A percentile compares a stretch with the other conserved stretches of the same genome.
Conservation (phyloP, 1,284 basidiomycete genomes). For the Leccinum solheimii region DNA sequence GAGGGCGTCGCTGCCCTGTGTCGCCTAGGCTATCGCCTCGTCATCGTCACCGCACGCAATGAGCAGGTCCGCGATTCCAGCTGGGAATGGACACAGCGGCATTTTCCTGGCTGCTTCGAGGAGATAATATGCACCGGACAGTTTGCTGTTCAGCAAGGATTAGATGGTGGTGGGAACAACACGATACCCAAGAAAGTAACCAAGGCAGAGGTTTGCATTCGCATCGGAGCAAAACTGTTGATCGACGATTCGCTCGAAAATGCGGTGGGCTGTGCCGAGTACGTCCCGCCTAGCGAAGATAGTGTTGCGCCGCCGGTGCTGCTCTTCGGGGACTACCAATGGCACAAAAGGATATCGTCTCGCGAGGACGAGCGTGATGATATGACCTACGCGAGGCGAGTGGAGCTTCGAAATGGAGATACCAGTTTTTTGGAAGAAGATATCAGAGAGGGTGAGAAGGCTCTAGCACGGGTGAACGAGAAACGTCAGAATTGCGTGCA, state of each 20-base stretch:
- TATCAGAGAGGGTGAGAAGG: slow-evolving; percentile 15
- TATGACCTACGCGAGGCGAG: slow-evolving; percentile 58
- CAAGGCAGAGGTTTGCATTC: slow-evolving; percentile 72
- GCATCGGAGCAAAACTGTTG: slow-evolving; percentile 61
- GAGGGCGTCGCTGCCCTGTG: slow-evolving; percentile 59
- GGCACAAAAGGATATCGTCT: slow-evolving; percentile 58
- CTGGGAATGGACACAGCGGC: slow-evolving; percentile 64
- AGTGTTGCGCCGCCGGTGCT: slow-evolving; percentile 50
- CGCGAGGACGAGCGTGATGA: slow-evolving; percentile 50
- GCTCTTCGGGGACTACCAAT: slow-evolving; percentile 76
- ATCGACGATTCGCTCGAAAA: slow-evolving; percentile 84
- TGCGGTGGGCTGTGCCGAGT: slow-evolving; percentile 55
- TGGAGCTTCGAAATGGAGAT: slow-evolving; percentile 47
- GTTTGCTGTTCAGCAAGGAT: slow-evolving; percentile 45
- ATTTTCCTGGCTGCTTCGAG: slow-evolving; percentile 69
- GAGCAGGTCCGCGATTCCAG: slow-evolving; percentile 58
- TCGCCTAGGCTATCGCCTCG: slow-evolving; percentile 62
- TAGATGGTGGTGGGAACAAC: slow-evolving; percentile 38
- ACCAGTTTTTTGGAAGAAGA: slow-evolving; percentile 62
- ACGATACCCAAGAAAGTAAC: slow-evolving; percentile 55
- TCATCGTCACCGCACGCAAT: slow-evolving; percentile 76
- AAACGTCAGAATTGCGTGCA: slow-evolving; percentile 42
- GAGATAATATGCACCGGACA: slow-evolving; percentile 76
- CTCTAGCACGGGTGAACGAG: slow-evolving; percentile 27
- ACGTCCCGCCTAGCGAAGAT: slow-evolving; percentile 21